These are phyloP conservation scores for Insectozyma bohioensis DNA, from an alignment of 1,139 yeast species.

Conservation along the genomic window DNA sequence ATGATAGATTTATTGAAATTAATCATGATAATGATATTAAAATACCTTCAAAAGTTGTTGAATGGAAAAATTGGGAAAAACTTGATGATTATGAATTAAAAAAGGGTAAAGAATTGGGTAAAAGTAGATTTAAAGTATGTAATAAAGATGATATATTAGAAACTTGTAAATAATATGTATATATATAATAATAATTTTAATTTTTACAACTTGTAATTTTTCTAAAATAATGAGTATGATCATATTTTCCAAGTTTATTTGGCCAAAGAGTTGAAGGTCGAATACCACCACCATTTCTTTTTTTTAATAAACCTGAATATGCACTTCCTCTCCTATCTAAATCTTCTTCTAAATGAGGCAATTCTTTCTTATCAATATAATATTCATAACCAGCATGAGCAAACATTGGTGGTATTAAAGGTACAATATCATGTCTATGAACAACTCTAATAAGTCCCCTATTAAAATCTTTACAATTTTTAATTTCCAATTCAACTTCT, in stretches of 20 bases:
- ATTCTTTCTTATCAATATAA: conserved; percentile 36
- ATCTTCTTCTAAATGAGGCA: conserved; percentile 47
- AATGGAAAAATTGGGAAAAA: conserved; percentile 74
- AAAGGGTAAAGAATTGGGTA: conserved; percentile 48
- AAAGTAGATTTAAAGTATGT: conserved; percentile 59
- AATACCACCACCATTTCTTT: conserved; percentile 5
- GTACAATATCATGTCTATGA: conserved; percentile 58
- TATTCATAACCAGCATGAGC: conserved; percentile 53
- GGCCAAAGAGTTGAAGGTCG: conserved; percentile 22
- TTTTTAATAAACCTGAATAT: conserved; percentile 8
- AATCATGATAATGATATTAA: conserved; percentile 14
- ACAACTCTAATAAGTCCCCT: conserved; percentile 49
- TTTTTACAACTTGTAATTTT: conserved; percentile 34
- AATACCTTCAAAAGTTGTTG: conserved; percentile 17
- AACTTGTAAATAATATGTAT: conserved; percentile 16
- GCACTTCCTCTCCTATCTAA: conserved; percentile 24
- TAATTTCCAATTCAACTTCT: conserved; percentile 17
- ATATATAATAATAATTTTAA: conserved; percentile 7
- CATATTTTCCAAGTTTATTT: conserved; percentile 27
- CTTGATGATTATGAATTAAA: conserved; percentile 55
- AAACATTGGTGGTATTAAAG: conserved; percentile 55
- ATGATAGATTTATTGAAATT: conserved; percentile 28
- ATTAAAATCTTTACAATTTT: conserved; percentile 17
- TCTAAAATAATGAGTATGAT: conserved; percentile 35
- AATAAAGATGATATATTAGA: conserved; percentile 50